Base-by-base conservation (phyloP, 495 filamentous ascomycete genomes). In the Daldinia childiae region DNA sequence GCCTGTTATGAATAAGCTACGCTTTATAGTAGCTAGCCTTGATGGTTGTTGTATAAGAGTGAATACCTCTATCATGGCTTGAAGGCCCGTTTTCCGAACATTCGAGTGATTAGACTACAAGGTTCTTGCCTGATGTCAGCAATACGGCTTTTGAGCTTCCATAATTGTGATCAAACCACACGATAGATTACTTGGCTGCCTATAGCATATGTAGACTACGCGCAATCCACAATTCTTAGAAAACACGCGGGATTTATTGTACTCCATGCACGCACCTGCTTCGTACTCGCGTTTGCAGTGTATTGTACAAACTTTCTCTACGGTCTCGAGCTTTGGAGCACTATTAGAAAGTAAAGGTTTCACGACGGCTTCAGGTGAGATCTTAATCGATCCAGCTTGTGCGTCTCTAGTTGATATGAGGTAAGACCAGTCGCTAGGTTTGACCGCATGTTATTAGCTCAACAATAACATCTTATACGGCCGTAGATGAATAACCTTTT, bases 311-410 rank as follows among this genome's bases (percentile, higher is more conserved):
- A 15, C 5, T 41, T 14, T 17, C 15, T 17, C 38, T 41, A 45
- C 43, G 4, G 17, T 24, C 17, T 48, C 17, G 2, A 48, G 2
- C 19, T 48, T 21, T 48, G 3, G 11, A 36, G 32, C 11, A 14
- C 32, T 9, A 8, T 48, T 21, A 5, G 17, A 11, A 21, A 19
- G 7, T 45, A 9, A 52, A 30, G 32, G 60, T 55, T 41, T 50
- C 19, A 27, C 48, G 17, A 14, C 9, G 14, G 6, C 21, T 55
- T 63, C 30, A 55, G 21, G 60, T 63, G 34, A 63, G 60, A 63
- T 39, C 24, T 55, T 55, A 63, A 43, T 39, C 30, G 54, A 57
- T 36, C 54, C 9, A n/a, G 27, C 27, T 54, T 4, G 24, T 54
- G 24, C 26, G 27, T 29, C 21, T 9, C 1, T 21, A 15, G 11